These are phyloP conservation scores for Saksenaea vasiformis DNA, from an alignment of 371 early-diverging fungal genomes.

Conservation along the genomic window DNA sequence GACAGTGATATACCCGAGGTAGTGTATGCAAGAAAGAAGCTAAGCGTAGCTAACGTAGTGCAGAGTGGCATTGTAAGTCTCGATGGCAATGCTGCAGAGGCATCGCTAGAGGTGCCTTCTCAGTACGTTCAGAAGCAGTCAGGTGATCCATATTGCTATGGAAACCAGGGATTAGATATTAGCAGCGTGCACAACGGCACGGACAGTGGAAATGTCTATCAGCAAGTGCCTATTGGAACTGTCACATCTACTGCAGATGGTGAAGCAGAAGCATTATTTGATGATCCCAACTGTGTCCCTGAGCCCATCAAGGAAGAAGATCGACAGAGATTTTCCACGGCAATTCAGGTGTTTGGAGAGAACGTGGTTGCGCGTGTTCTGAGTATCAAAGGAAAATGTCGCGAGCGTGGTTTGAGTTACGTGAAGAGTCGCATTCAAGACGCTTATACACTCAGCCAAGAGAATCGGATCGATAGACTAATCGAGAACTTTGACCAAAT, in stretches of 20 bases:
- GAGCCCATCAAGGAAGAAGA: slow-evolving; percentile 56
- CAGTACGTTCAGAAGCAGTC: neutral
- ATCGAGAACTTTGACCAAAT: neutral
- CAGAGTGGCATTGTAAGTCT: too few relatives aligned
- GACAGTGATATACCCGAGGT: neutral
- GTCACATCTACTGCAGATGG: neutral
- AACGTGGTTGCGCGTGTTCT: slow-evolving; percentile 45
- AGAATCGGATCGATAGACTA: neutral
- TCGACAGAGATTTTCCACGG: slow-evolving; percentile 36
- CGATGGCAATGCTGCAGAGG: neutral
- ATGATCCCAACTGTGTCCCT: slow-evolving; percentile 30
- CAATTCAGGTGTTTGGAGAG: slow-evolving; percentile 50
- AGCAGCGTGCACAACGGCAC: neutral
- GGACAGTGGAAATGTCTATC: neutral
- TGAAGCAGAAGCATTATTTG: neutral
- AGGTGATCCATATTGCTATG: neutral
- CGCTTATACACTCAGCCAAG: neutral
- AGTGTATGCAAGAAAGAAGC: neutral
- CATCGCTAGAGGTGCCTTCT: neutral
- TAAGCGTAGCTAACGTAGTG: too few relatives aligned
- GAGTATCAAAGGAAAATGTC: slow-evolving; percentile 45
- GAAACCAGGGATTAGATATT: neutral
- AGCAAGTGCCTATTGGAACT: neutral
- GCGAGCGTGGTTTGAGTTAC: slow-evolving; percentile 47
- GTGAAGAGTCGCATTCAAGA: slow-evolving; percentile 32